Evolutionary conservation across 345 rosid species (phyloP).

Genomic region (Eucalyptus tenuipes): DNA sequence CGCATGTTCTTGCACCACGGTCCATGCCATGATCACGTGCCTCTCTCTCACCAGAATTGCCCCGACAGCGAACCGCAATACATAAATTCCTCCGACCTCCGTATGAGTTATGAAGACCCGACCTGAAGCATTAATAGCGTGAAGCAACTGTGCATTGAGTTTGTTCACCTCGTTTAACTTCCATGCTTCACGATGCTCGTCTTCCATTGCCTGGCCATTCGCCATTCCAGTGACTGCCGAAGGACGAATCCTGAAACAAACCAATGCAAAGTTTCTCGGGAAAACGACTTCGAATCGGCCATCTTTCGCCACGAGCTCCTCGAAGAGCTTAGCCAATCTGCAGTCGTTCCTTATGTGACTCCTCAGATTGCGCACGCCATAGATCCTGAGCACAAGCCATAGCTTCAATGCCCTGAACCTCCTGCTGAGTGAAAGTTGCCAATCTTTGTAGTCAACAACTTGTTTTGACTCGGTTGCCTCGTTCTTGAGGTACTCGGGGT

Average conservation of each 20-base stretch:
- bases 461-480: background rate
- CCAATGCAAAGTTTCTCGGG: slow-evolving; percentile 24
- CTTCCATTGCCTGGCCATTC: background rate
- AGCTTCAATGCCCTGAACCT: background rate
- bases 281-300: slow-evolving; percentile 18
- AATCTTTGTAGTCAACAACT: slow-evolving; percentile 15
- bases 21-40: slow-evolving; percentile 18
- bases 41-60: slow-evolving; percentile 5
- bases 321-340: slow-evolving; percentile 24
- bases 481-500: background rate
- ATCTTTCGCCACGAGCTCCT: slow-evolving; percentile 16
- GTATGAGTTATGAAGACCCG: slow-evolving; percentile 1
- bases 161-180: slow-evolving; percentile 1
- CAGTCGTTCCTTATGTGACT: slow-evolving; percentile 24
- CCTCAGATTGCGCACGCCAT: slow-evolving; percentile 3
- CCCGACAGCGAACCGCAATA: slow-evolving; percentile 11
- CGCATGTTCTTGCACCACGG: slow-evolving; percentile 4
- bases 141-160: slow-evolving; percentile 12
- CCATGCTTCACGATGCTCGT: background rate
- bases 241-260: slow-evolving; percentile 35
- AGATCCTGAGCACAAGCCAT: background rate
- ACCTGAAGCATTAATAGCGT: slow-evolving; percentile 21
- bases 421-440: background rate
- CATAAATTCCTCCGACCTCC: background rate
- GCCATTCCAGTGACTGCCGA: background rate